Evolutionary conservation across 192 early-diverging fungal species (phyloP).

Genomic region (Linnemannia elongata): DNA sequence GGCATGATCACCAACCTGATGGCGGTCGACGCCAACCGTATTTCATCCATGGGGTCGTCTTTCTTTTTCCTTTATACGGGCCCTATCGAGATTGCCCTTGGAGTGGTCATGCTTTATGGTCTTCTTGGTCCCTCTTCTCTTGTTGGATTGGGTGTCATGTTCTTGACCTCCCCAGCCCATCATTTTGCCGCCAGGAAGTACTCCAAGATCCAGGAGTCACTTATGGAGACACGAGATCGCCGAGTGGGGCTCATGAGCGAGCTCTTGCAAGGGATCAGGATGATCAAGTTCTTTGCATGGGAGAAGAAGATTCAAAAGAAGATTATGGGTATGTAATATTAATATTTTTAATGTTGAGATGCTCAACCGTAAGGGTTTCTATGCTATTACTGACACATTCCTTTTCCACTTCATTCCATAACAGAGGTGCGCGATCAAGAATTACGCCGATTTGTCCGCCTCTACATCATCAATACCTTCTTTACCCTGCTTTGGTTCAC

Average conservation of each 20-base stretch:
- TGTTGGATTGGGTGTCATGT: slow-evolving; percentile 81
- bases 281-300: slow-evolving; percentile 92
- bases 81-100: slow-evolving; percentile 78
- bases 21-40: slow-evolving; percentile 77
- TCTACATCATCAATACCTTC: slow-evolving; percentile 52
- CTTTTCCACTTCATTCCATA: not conserved
- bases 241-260: slow-evolving; percentile 85
- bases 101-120: slow-evolving; percentile 75
- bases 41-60: slow-evolving; percentile 71
- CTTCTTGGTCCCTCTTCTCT: slow-evolving; percentile 85
- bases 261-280: slow-evolving; percentile 83
- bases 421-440: slow-evolving; percentile 58
- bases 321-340: slow-evolving; percentile 67
- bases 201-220: slow-evolving; percentile 63
- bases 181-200: slow-evolving; percentile 69
- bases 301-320: slow-evolving; percentile 78
- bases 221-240: slow-evolving; percentile 77
- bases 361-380: not conserved
- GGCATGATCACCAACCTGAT: slow-evolving; percentile 83
- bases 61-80: slow-evolving; percentile 74
- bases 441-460: slow-evolving; percentile 47
- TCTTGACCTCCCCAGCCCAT: slow-evolving; percentile 73
- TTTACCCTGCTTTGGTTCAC: slow-evolving; percentile 53
- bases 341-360: not conserved
- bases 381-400: not conserved